Evolutionary conservation across 2,329 filamentous ascomycete genomes (phyloP).

Genomic region (Neonectria magnoliae): DNA sequence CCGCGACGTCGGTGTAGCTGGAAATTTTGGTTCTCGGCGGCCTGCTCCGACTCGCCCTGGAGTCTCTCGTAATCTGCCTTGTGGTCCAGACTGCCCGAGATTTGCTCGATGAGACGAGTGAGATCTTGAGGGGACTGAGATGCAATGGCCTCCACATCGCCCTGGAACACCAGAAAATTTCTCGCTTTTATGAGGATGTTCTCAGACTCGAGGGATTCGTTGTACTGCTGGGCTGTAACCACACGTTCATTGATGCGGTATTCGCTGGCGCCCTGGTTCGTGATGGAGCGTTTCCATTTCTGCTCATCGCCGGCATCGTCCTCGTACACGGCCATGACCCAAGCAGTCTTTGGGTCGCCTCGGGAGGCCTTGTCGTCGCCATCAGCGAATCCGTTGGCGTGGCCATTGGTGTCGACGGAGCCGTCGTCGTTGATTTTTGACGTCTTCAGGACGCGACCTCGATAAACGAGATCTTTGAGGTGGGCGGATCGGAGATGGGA

Average conservation of each 20-base stretch:
- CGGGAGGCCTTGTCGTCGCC: constrained; percentile 73
- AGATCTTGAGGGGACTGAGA: constrained; percentile 94
- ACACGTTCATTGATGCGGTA: constrained; percentile 95
- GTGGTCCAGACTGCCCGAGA: constrained; percentile 94
- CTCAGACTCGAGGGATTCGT: constrained; percentile 88
- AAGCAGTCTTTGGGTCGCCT: constrained; percentile 90
- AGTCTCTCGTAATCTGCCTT: constrained; percentile 93
- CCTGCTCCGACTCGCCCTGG: constrained; percentile 87
- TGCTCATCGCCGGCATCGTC: constrained; percentile 96
- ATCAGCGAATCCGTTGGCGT: constrained; percentile 69
- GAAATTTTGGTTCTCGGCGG: constrained; percentile 86
- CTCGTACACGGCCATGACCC: constrained; percentile 99
- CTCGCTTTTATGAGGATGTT: constrained; percentile 98
- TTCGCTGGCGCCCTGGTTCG: constrained; percentile 86
- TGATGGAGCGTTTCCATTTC: constrained; percentile 95
- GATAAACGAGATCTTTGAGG: constrained; percentile 94
- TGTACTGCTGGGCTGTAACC: constrained; percentile 92
- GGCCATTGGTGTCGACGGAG: constrained; percentile 72
- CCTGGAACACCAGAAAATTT: constrained; percentile 98
- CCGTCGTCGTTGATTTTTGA: constrained; percentile 93
- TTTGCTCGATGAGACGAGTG: constrained; percentile 94
- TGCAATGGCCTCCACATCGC: constrained; percentile 96
- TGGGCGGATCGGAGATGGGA: constrained; percentile 96
- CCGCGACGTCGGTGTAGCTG: constrained; percentile 89
- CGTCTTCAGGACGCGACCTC: constrained; percentile 90